phyloP scores from a whole-genome alignment of 305 asterid genomes.

The Stenogyne calaminthoides region DNA sequence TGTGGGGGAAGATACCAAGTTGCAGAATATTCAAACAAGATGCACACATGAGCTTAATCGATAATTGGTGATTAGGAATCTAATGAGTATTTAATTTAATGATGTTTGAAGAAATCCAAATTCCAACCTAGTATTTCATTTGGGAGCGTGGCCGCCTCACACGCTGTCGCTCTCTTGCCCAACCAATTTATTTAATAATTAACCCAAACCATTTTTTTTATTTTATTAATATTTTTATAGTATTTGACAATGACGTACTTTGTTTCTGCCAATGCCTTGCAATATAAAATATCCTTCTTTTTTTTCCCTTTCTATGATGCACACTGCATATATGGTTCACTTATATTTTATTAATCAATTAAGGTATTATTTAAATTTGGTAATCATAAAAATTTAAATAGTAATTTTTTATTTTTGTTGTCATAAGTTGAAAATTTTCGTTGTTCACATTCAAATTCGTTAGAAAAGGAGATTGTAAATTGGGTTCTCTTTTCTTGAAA shows the following conservation, averaged over 20 bases:
- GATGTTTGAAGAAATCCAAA: slow-evolving; percentile 16
- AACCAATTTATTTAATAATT: slow-evolving; percentile 2
- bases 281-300: no score
- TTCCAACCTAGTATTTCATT: slow-evolving; percentile 16
- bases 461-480: no score
- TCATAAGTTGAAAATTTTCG: no score
- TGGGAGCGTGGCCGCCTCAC: slow-evolving; percentile 26
- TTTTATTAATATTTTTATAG: not conserved
- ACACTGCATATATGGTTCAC: no score
- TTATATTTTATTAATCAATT: no score
- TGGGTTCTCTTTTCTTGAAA: no score
- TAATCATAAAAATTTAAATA: no score
- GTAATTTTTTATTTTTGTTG: no score
- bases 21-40: slow-evolving; percentile 42
- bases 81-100: slow-evolving; percentile 1
- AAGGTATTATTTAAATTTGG: no score
- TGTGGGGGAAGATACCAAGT: slow-evolving; percentile 34
- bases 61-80: not conserved
- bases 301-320: no score
- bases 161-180: slow-evolving; percentile 25
- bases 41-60: slow-evolving; percentile 25
- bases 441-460: no score
- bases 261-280: not conserved
- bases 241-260: not conserved
- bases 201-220: not conserved